phyloP scores from a whole-genome alignment of 805 yeast genomes.

The Cyberlindnera veronae region DNA sequence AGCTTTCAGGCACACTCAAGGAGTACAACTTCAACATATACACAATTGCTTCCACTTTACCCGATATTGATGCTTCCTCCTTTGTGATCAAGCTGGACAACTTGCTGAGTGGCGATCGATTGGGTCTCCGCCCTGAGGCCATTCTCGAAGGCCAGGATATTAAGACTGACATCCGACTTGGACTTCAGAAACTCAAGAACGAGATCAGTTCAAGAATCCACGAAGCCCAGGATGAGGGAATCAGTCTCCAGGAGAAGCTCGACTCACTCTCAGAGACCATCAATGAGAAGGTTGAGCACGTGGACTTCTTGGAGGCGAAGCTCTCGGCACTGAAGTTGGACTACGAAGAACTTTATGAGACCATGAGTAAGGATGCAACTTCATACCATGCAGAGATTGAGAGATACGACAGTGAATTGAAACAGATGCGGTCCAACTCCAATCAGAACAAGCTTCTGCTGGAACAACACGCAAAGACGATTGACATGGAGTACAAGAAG shows the following conservation, averaged over 20 bases:
- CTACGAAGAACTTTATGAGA: slow-evolving; percentile 54
- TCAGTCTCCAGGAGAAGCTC: slow-evolving; percentile 54
- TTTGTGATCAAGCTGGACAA: slow-evolving; percentile 42
- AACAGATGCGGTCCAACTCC: slow-evolving; percentile 43
- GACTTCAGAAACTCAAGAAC: slow-evolving; percentile 43
- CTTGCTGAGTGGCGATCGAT: slow-evolving; percentile 38
- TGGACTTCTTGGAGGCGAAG: slow-evolving; percentile 56
- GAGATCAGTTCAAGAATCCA: slow-evolving; percentile 44
- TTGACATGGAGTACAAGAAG: slow-evolving; percentile 51
- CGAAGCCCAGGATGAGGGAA: slow-evolving; percentile 51
- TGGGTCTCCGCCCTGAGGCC: slow-evolving; percentile 44
- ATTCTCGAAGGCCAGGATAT: slow-evolving; percentile 37
- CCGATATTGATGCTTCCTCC: slow-evolving; percentile 26
- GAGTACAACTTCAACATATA: slow-evolving; percentile 55
- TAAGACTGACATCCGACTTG: slow-evolving; percentile 32
- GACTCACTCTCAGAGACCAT: slow-evolving; percentile 55
- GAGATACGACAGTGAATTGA: slow-evolving; percentile 55
- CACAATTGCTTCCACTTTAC: slow-evolving; percentile 39
- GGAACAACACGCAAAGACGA: slow-evolving; percentile 46
- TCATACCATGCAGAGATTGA: slow-evolving; percentile 63
- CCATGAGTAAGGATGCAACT: slow-evolving; percentile 49
- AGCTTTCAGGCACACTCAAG: slow-evolving; percentile 48
- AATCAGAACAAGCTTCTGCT: slow-evolving; percentile 49
- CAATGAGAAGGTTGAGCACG: slow-evolving; percentile 51
- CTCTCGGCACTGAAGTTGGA: slow-evolving; percentile 48